A percentile compares a stretch with the other conserved stretches of the same genome.
Conservation (phyloP, 768 basidiomycete species). For the Termitomyces sp. region DNA sequence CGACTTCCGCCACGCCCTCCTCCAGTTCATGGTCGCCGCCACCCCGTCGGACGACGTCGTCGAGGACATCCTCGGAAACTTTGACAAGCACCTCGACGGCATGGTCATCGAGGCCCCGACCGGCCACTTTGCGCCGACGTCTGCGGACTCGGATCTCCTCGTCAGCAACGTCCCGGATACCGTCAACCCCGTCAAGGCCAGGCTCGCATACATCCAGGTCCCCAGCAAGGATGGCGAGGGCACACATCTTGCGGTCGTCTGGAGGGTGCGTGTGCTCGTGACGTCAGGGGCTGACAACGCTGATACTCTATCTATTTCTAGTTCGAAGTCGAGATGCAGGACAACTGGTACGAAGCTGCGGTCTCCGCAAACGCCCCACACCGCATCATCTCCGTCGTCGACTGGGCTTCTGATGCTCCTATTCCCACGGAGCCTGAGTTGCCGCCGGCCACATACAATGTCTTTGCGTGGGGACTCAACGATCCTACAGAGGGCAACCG, state of each 20-base stretch:
- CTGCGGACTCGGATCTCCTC: slow-evolving; percentile 33
- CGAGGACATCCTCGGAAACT: slow-evolving; percentile 45
- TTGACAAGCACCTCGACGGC: slow-evolving; percentile 44
- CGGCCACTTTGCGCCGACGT: slow-evolving; percentile 43
- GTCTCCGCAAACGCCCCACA: slow-evolving; percentile 74
- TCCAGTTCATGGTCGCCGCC: slow-evolving; percentile 79
- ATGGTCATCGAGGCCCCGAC: slow-evolving; percentile 39
- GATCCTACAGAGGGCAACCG: slow-evolving; percentile 76
- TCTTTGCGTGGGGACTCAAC: slow-evolving; percentile 81
- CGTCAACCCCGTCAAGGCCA: slow-evolving; percentile 76
- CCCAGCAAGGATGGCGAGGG: slow-evolving; percentile 57
- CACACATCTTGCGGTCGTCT: slow-evolving; percentile 70
- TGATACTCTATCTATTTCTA: slow-evolving; percentile 19
- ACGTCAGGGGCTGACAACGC: not conserved
- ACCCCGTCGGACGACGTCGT: slow-evolving; percentile 49
- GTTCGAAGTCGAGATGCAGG: slow-evolving; percentile 90
- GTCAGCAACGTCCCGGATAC: slow-evolving; percentile 71
- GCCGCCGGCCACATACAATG: slow-evolving; percentile 54
- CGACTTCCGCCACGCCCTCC: slow-evolving; percentile 55
- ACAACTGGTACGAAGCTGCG: slow-evolving; percentile 95
- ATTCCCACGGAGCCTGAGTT: slow-evolving; percentile 31
- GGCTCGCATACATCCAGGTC: slow-evolving; percentile 78
- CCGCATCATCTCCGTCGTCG: slow-evolving; percentile 83
- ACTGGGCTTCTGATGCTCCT: slow-evolving; percentile 85
- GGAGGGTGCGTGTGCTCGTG: slow-evolving; percentile 50